Base-by-base conservation (phyloP, 768 basidiomycete genomes). In the Lyophyllum decastes region DNA sequence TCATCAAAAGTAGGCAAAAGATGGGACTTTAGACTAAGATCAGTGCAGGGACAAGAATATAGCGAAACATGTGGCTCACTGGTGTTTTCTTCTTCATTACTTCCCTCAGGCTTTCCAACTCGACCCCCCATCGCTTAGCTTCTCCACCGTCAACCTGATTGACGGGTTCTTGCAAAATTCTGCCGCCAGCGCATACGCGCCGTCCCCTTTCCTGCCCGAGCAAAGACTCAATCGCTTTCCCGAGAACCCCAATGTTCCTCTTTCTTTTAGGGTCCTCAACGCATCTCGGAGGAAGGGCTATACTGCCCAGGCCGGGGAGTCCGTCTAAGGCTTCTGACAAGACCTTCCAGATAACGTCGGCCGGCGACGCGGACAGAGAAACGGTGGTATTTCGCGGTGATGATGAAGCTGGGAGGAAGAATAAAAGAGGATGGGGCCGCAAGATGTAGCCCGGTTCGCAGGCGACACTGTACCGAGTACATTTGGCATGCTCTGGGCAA, bases 191-290 rank as follows among this genome's bases (percentile, higher is more conserved):
- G 70, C 92, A 94, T 10, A 91, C 61, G 57, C 84, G 81, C 63
- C 73, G 76, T 41, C 93, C 87, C 62, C 85, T 78, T 71, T 86
- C 84, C 64, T 82, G 78, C 11, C 83, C 83, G 56, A 91, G 78
- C 47, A 82, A 70, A 26, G 77, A 73, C 70, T 92, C 89, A 50
- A 94, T 82, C 10, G 82, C 82, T 64, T 86, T 90, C 1, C 90
- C 93, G 54, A 95, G 74, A 21, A 75, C 80, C 34, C 90, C 90
- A 46, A 94, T 90, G 62, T 87, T 79, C 53, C 78, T 73, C 73
- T 87, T 91, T 67, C 92, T 78, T 66, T 76, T 83, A 53, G 89
- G 89, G 72, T 94, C 91, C 73, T 89, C 88, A 49, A 86, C 74
- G 67, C 92, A 94, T 46, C 82, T 78, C 40, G 89, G 89, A 24